A percentile compares a stretch with the other conserved stretches of the same genome.
Conservation (phyloP, 495 filamentous ascomycete genomes). For the Xanthoparmelia taractica region DNA sequence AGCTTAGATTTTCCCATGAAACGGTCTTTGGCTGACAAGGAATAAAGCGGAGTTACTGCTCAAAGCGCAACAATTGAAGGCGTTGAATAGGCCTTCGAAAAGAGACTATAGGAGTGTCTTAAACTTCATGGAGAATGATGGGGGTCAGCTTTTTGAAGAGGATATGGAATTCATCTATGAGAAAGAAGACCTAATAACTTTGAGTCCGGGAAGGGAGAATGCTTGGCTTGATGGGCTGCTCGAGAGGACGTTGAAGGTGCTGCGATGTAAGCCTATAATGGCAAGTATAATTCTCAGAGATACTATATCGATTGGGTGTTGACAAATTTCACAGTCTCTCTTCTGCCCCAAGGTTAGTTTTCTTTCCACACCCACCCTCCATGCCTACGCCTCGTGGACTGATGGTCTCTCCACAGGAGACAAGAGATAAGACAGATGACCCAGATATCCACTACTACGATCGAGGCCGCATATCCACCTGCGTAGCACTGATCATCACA, state of each 20-base stretch:
- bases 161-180: conserved; percentile 32
- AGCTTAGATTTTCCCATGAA: not conserved
- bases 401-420: conserved; percentile 18
- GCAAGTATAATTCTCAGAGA: conserved; percentile 20
- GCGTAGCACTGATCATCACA: conserved; percentile 34
- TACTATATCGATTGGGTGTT: not conserved
- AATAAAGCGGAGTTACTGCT: conserved; percentile 31
- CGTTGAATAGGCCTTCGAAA: conserved; percentile 30
- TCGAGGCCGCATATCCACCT: conserved; percentile 28
- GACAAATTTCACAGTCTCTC: conserved; percentile 6
- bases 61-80: conserved; percentile 31
- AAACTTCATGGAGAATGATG: conserved; percentile 30
- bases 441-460: conserved; percentile 33
- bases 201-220: conserved; percentile 34
- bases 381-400: not conserved
- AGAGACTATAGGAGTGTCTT: conserved; percentile 35
- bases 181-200: conserved; percentile 37
- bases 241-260: conserved; percentile 27
- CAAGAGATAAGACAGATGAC: conserved; percentile 32
- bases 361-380: no score
- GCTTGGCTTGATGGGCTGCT: conserved; percentile 35
- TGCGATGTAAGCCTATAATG: conserved; percentile 25
- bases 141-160: conserved; percentile 25
- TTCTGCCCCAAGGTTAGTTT: conserved; percentile 18
- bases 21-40: not conserved